These are phyloP conservation scores for Fusarium clavum DNA, from an alignment of 2,329 filamentous ascomycete species.

Conservation along the genomic window DNA sequence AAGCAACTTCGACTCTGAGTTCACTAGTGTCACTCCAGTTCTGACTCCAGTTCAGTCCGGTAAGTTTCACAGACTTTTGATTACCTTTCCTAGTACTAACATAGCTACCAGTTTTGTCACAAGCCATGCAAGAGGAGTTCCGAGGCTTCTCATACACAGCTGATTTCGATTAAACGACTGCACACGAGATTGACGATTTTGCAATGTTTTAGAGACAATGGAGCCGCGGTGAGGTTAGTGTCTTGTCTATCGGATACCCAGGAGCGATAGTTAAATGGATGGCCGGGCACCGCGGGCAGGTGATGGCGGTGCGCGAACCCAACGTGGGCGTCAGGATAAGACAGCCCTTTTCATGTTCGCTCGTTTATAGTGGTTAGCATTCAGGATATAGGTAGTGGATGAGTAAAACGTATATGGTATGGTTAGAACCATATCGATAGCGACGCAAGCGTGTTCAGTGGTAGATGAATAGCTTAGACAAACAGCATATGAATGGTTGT, in stretches of 20 bases:
- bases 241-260: constrained; percentile 49
- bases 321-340: constrained; percentile 22
- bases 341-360: constrained; percentile 28
- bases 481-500: constrained; percentile 32
- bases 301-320: constrained; percentile 36
- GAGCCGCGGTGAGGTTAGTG: constrained; percentile 43
- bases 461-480: constrained; percentile 34
- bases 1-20: constrained; percentile 99
- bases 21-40: constrained; percentile 97
- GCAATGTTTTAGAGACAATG: constrained; percentile 41
- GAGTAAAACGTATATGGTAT: constrained; percentile 37
- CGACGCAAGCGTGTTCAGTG: constrained; percentile 27
- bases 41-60: constrained; percentile 96
- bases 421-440: constrained; percentile 22
- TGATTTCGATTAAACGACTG: constrained; percentile 76
- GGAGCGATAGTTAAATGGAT: constrained; percentile 45
- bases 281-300: constrained; percentile 38
- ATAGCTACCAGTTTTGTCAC: constrained; percentile 78
- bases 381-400: constrained; percentile 38
- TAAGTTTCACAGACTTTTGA: constrained; percentile 62
- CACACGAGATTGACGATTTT: constrained; percentile 40
- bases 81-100: constrained; percentile 42
- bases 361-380: constrained; percentile 36
- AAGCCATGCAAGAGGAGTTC: constrained; percentile 99
- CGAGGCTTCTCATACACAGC: constrained; percentile 97